Evolutionary conservation across 2,329 filamentous ascomycete species (phyloP), one percentile per base, ranked within the genome.

Genomic region (Stromatinia cepivora): DNA sequence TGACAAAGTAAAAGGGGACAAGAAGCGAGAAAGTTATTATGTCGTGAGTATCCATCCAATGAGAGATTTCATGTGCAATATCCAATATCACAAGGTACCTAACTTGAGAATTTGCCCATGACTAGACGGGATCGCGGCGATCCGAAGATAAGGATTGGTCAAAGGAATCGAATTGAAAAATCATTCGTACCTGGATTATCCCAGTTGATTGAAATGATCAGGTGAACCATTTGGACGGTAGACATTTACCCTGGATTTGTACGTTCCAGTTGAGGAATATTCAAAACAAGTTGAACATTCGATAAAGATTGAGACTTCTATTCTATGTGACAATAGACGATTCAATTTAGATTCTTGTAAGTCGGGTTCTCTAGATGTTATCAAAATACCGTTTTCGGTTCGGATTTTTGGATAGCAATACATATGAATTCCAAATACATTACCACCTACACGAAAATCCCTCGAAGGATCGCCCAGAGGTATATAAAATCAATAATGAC

Each of bases 1-100:
- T 66, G 50, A 42, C 36, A 45, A 54, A 66, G 17, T 66, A 28
- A 42, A 69, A 36, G 25, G 61, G 52, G 52, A 56, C 64, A 25
- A 58, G 64, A 66, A 59, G 52, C 54, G 64, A 64, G 61, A 34
- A 52, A 39, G 34, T 52, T 42, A 28, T 28, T 13, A 28, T 52
- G 61, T 53, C 61, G 46, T 20, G n/a, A 39, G 61, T 39, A 39
- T 36, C n/a, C n/a, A 28, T 28, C 46, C 46, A 63, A 52, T 63
- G 15, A 34, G 46, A 52, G 61, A 52, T 10, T 62, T 62, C 10
- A 48, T 50, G 31, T 50, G 59, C 42, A 62, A 62, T 28, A 50
- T 48, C 28, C 42, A 62, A 62, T 28, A 50, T 48, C 28, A 46
- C 46, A 52, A 52, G 46, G 46, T 39, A 8, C 39, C 22, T 28